Conservation (phyloP, 2,329 filamentous ascomycete genomes). For the Cercospora nicotianae region DNA sequence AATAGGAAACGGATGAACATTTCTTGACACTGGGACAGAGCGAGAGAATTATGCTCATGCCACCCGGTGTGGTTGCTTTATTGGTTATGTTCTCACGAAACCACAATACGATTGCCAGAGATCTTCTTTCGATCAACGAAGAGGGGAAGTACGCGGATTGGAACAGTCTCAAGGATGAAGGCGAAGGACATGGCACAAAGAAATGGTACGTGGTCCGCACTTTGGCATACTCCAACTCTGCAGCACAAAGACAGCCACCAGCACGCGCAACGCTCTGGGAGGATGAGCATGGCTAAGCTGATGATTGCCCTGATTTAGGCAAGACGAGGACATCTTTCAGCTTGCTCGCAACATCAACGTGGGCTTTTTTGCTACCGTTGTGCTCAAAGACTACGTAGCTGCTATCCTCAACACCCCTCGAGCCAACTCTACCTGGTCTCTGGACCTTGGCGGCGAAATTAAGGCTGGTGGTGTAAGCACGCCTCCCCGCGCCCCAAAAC, state of each 20-base stretch:
- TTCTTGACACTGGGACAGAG: slow-evolving; percentile 22
- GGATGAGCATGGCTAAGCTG: neutral
- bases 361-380: slow-evolving; percentile 49
- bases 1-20: neutral
- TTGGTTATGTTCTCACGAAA: slow-evolving; percentile 49
- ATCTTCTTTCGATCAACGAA: slow-evolving; percentile 47
- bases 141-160: slow-evolving; percentile 46
- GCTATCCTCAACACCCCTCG: slow-evolving; percentile 50
- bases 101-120: slow-evolving; percentile 47
- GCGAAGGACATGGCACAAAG: slow-evolving; percentile 30
- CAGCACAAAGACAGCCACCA: neutral
- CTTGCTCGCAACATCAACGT: slow-evolving; percentile 50
- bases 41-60: slow-evolving; percentile 52
- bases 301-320: slow-evolving; percentile 29
- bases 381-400: slow-evolving; percentile 49
- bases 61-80: slow-evolving; percentile 47
- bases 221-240: neutral
- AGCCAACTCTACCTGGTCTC: slow-evolving; percentile 49
- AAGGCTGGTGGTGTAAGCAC: slow-evolving; percentile 39
- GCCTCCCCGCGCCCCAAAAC: neutral
- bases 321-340: slow-evolving; percentile 53
- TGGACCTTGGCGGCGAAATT: slow-evolving; percentile 50
- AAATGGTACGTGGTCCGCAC: slow-evolving; percentile 39
- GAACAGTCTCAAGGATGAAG: slow-evolving; percentile 41
- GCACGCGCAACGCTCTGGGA: neutral